These are phyloP conservation scores for Candida namnaoensis DNA, from an alignment of 805 yeast genomes.

Conservation along the genomic window DNA sequence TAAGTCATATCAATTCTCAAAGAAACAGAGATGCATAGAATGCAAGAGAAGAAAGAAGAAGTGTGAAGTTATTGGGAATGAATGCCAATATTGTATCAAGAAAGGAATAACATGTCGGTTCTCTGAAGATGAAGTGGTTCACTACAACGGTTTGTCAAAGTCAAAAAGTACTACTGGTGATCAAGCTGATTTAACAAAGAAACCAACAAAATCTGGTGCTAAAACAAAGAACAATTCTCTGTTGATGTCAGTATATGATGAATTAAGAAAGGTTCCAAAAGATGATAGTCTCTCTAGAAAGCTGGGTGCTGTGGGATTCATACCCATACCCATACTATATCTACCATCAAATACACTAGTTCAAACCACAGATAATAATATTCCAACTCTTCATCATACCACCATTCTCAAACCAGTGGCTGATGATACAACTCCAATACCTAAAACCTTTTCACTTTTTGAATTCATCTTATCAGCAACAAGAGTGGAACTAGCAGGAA, in stretches of 20 bases:
- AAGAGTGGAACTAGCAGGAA: background rate
- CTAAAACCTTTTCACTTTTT: background rate
- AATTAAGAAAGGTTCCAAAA: background rate
- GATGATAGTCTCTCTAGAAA: background rate
- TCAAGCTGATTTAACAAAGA: background rate
- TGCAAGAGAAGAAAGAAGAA: slow-evolving; percentile 9
- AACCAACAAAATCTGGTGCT: background rate
- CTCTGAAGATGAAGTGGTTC: background rate
- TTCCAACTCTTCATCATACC: background rate
- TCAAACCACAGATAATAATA: background rate
- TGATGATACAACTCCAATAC: background rate
- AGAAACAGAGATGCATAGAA: background rate
- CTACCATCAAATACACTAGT: background rate
- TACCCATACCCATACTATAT: background rate
- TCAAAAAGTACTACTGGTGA: background rate
- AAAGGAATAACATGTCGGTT: slow-evolving; percentile 7
- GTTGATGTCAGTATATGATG: background rate
- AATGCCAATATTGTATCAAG: slow-evolving; percentile 1
- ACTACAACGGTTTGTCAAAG: background rate
- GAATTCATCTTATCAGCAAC: background rate
- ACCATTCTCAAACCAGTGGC: background rate
- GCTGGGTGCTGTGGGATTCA: background rate
- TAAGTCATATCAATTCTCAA: background rate
- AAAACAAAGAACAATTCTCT: background rate
- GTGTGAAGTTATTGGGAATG: slow-evolving; percentile 1